Conservation (phyloP, 2,329 filamentous ascomycete species). For the Aspergillus aculeatus region DNA sequence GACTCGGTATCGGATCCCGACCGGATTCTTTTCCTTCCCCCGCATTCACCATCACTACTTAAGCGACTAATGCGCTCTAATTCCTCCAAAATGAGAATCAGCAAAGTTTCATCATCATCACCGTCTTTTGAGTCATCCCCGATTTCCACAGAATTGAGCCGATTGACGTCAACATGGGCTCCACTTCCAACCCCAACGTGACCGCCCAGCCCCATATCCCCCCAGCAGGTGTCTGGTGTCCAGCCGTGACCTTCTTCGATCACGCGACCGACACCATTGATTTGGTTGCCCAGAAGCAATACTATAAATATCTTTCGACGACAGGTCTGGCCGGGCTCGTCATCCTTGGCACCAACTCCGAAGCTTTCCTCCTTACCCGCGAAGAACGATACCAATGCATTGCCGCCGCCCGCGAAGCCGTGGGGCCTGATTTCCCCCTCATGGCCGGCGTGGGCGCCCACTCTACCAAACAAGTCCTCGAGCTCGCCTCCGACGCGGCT, state of each 20-base stretch:
- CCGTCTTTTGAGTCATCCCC: too few relatives aligned
- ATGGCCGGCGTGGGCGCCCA: slow-evolving; percentile 65
- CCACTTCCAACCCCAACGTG: slow-evolving; percentile 8
- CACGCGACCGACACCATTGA: slow-evolving; percentile 50
- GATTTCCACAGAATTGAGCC: not conserved
- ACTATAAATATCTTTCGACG: slow-evolving; percentile 52
- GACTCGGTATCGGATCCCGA: slow-evolving; percentile 1
- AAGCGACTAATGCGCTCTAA: not conserved
- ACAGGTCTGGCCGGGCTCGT: slow-evolving; percentile 54
- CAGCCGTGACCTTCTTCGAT: slow-evolving; percentile 57
- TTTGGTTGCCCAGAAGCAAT: slow-evolving; percentile 49
- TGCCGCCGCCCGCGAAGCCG: slow-evolving; percentile 53
- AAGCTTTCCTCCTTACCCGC: slow-evolving; percentile 58
- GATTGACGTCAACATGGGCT: slow-evolving; percentile 15
- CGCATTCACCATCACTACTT: not conserved
- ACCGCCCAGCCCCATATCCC: slow-evolving; percentile 22
- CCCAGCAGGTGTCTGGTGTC: slow-evolving; percentile 49
- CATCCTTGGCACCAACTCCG: slow-evolving; percentile 57
- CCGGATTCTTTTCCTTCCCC: slow-evolving; percentile 12
- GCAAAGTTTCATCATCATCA: not conserved
- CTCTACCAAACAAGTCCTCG: slow-evolving; percentile 62
- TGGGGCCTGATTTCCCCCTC: slow-evolving; percentile 55
- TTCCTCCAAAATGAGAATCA: not conserved
- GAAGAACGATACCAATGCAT: slow-evolving; percentile 60
- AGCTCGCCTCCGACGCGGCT: slow-evolving; percentile 59